These are phyloP conservation scores for Fusarium multiceps DNA, from an alignment of 2,329 filamentous ascomycete species.

Conservation along the genomic window DNA sequence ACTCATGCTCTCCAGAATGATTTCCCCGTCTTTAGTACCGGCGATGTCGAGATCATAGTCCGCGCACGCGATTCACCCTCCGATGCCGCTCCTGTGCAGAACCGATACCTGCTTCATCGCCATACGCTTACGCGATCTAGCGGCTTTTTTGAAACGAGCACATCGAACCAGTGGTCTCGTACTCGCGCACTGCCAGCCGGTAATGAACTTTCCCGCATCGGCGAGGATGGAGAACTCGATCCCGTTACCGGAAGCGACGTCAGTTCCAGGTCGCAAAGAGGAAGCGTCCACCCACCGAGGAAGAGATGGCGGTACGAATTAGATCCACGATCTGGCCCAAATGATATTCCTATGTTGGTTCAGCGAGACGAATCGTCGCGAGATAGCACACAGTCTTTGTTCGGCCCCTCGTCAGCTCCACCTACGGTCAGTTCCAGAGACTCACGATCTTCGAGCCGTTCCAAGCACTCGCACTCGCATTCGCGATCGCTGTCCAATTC, in stretches of 20 bases:
- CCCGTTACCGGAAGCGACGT: conserved; percentile 39
- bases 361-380: conserved; percentile 70
- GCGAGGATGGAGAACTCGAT: conserved; percentile 54
- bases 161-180: conserved; percentile 77
- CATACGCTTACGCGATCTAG: conserved; percentile 91
- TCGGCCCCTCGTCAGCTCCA: conserved; percentile 45
- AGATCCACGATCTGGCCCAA: conserved; percentile 76
- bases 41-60: conserved; percentile 91
- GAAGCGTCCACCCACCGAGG: conserved; percentile 38
- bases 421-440: conserved; percentile 57
- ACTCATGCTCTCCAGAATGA: conserved; percentile 83
- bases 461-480: conserved; percentile 44
- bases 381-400: conserved; percentile 48
- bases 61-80: conserved; percentile 60
- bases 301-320: conserved; percentile 89
- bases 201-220: conserved; percentile 65
- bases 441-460: conserved; percentile 40
- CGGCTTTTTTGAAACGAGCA: conserved; percentile 91
- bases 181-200: conserved; percentile 47
- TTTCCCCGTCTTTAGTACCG: conserved; percentile 91
- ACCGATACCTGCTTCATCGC: conserved; percentile 86
- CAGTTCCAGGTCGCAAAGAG: conserved; percentile 31
- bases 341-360: conserved; percentile 88
- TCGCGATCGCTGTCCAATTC: conserved; percentile 66
- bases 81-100: conserved; percentile 60